Percentiles rank a stretch among this genome's conserved stretches.
Conservation (phyloP, 495 filamentous ascomycete genomes). For the Aspergillus olivimuriae region DNA sequence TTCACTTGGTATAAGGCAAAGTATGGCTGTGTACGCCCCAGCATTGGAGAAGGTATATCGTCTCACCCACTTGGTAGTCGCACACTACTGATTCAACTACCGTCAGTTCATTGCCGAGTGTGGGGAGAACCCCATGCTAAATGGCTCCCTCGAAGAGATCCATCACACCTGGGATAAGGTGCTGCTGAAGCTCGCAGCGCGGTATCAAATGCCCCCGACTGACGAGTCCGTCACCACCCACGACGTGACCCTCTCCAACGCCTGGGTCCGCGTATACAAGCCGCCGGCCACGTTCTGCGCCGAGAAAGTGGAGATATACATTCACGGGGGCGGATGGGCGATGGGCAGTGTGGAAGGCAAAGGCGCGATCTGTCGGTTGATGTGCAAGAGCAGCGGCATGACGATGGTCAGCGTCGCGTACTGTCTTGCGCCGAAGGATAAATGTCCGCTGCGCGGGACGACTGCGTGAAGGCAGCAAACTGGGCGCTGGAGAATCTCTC, state of each 20-base stretch:
- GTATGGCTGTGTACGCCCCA: neutral
- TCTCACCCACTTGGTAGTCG: neutral
- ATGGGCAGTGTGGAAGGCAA: slow-evolving; percentile 8
- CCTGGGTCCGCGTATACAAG: neutral
- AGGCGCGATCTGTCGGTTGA: neutral
- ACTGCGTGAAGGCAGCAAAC: slow-evolving; percentile 3
- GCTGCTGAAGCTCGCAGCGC: neutral
- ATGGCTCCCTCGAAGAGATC: neutral
- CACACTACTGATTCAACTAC: neutral
- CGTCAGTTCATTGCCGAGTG: neutral
- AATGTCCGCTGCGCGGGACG: slow-evolving; percentile 4
- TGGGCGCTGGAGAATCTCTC: slow-evolving; percentile 4
- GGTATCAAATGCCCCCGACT: neutral
- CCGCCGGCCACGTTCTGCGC: neutral
- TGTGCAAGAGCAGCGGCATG: neutral
- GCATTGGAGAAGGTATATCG: neutral
- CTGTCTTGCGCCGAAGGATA: slow-evolving; percentile 4
- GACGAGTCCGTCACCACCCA: neutral
- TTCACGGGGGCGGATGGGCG: slow-evolving; percentile 8
- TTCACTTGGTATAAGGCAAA: no score
- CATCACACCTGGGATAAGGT: neutral
- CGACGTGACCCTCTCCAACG: neutral
- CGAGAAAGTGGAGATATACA: slow-evolving; percentile 1
- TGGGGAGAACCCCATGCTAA: neutral
- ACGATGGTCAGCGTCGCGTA: slow-evolving; percentile 6